Evolutionary conservation across 306 rosid genomes (phyloP).

Genomic region (Trifolium pratense): DNA sequence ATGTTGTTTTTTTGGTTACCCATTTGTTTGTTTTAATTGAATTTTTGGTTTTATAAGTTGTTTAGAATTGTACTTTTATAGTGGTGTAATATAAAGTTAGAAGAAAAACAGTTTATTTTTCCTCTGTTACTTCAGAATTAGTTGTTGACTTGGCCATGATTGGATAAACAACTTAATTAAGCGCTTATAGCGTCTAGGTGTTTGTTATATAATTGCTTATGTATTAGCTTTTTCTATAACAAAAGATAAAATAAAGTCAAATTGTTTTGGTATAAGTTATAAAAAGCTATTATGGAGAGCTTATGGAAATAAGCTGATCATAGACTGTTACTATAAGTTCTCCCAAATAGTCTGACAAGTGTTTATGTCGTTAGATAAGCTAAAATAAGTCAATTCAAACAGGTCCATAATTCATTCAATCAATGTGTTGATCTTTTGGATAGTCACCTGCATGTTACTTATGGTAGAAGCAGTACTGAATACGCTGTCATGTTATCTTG

Average conservation of each 20-base stretch:
- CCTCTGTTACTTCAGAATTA: neutral
- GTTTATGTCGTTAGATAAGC: neutral
- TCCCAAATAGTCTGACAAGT: neutral
- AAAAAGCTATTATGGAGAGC: neutral
- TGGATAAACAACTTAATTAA: neutral
- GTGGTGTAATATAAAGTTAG: neutral
- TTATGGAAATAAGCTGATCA: too few relatives aligned
- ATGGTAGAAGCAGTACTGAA: constrained; percentile 35
- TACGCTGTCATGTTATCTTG: neutral
- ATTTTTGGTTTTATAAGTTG: constrained; percentile 22
- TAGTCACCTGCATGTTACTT: constrained; percentile 18
- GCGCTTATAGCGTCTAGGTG: neutral
- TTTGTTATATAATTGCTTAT: neutral
- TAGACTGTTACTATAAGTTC: neutral
- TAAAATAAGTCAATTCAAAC: neutral
- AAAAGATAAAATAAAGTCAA: neutral
- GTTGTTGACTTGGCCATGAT: neutral
- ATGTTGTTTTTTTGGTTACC: neutral
- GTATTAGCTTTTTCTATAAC: neutral
- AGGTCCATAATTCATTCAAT: constrained; percentile 3
- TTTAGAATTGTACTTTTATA: neutral
- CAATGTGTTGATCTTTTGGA: neutral
- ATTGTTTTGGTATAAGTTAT: neutral
- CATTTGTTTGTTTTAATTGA: constrained; percentile 31
- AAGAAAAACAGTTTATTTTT: neutral